Percentiles rank a stretch among this genome's conserved stretches.
Evolutionary conservation across 192 early-diverging fungal species (phyloP).

Genomic region (Glomus cerebriforme): DNA sequence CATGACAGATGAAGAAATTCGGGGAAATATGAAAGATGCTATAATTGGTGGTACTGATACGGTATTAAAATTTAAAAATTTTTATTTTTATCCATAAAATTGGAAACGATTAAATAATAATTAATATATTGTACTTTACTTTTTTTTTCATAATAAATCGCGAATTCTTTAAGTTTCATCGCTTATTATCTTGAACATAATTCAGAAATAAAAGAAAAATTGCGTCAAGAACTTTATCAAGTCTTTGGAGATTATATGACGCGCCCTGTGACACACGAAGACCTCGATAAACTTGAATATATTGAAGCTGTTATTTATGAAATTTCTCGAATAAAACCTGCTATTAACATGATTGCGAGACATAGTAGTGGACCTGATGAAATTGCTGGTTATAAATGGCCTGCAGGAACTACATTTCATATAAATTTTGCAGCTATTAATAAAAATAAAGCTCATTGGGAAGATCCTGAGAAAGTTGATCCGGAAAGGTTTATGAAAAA

Average conservation of each 20-base stretch:
- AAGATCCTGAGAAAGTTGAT: conserved; percentile 2
- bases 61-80: not conserved
- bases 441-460: not conserved
- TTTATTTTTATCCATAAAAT: not conserved
- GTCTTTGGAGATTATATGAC: not conserved
- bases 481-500: conserved; percentile 8
- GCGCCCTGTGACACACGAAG: not conserved
- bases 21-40: not conserved
- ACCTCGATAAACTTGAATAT: conserved; percentile 7
- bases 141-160: conserved; percentile 1
- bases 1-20: conserved; percentile 18
- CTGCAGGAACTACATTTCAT: not conserved
- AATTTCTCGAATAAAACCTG: not conserved
- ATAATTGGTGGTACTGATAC: conserved; percentile 7
- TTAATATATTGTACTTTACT: not conserved
- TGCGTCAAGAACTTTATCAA: not conserved
- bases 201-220: not conserved
- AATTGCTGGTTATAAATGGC: conserved; percentile 7
- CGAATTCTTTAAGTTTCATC: conserved; percentile 10
- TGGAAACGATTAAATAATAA: too few relatives aligned
- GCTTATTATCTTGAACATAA: not conserved
- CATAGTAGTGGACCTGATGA: not conserved
- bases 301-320: conserved; percentile 27
- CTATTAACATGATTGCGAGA: not conserved
- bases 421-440: not conserved